Percentiles rank a stretch among this genome's conserved stretches.
phyloP scores from a whole-genome alignment of 208 protist genomes.

The Leishmania lainsoni region DNA sequence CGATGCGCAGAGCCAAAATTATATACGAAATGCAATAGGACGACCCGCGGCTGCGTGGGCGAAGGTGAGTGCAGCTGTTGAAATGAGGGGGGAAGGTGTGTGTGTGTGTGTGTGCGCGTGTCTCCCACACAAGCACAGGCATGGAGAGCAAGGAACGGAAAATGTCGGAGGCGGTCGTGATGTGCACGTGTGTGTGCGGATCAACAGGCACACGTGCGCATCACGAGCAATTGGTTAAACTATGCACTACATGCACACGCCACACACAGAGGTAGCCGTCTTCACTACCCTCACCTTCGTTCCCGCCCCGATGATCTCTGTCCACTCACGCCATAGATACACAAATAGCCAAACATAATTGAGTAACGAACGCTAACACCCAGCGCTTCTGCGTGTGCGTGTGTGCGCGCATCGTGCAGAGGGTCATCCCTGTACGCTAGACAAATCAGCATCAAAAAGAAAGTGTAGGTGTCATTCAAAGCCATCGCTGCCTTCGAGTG shows the following conservation, averaged over 20 bases:
- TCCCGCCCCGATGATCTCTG: not conserved
- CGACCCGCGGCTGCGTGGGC: not conserved
- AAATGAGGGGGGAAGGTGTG: not conserved
- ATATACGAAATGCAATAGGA: not conserved
- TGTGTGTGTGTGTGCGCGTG: no score
- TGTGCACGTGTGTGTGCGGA: no score
- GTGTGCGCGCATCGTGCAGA: not conserved
- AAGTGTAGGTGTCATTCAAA: not conserved
- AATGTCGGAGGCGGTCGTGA: no score
- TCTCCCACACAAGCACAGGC: no score
- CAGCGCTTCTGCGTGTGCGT: not conserved
- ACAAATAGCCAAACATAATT: not conserved
- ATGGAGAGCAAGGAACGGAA: no score
- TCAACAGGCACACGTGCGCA: no score
- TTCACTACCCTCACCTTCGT: not conserved
- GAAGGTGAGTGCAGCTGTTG: no score
- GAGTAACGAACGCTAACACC: not conserved
- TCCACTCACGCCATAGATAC: not conserved
- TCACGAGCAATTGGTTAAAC: no score
- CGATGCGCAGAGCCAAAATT: not conserved
- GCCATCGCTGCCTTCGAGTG: not conserved
- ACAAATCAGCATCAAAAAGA: not conserved
- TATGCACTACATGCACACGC: no score
- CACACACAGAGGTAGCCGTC: not conserved
- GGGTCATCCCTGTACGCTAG: not conserved